Percentiles rank a stretch among this genome's conserved stretches.
Evolutionary conservation across 2,329 filamentous ascomycete species (phyloP).

Genomic region (Aspergillus spinulosporus): DNA sequence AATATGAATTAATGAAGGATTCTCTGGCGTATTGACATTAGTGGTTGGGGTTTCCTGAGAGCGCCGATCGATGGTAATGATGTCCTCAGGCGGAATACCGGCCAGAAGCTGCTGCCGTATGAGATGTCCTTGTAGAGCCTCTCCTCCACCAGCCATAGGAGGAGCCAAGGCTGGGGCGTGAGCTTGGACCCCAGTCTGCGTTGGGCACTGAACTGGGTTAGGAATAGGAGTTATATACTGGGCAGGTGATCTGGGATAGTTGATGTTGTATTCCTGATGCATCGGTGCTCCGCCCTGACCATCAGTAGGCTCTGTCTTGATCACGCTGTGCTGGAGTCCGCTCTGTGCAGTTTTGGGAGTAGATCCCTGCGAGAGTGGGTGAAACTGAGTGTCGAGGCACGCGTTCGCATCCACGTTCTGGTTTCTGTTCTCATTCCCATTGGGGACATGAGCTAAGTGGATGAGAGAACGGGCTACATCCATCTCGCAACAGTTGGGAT

Average conservation of each 20-base stretch:
- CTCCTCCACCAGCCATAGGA: background rate
- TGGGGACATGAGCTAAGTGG: background rate
- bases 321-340: background rate
- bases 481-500: background rate
- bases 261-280: background rate
- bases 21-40: background rate
- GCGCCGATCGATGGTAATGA: constrained; percentile 23
- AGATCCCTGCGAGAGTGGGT: background rate
- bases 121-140: constrained; percentile 28
- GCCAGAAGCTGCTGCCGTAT: constrained; percentile 32
- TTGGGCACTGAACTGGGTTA: background rate
- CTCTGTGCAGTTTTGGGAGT: background rate
- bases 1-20: constrained; percentile 23
- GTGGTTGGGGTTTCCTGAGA: background rate
- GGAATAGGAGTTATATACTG: background rate
- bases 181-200: no score
- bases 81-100: constrained; percentile 26
- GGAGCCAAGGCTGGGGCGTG: no score
- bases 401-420: background rate
- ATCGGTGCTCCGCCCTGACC: background rate
- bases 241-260: background rate
- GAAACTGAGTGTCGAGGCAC: background rate
- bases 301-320: background rate
- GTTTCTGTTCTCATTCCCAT: background rate
- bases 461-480: constrained; percentile 4